phyloP scores from a whole-genome alignment of 371 early-diverging fungal species.

The Lichtheimia ramosa region DNA sequence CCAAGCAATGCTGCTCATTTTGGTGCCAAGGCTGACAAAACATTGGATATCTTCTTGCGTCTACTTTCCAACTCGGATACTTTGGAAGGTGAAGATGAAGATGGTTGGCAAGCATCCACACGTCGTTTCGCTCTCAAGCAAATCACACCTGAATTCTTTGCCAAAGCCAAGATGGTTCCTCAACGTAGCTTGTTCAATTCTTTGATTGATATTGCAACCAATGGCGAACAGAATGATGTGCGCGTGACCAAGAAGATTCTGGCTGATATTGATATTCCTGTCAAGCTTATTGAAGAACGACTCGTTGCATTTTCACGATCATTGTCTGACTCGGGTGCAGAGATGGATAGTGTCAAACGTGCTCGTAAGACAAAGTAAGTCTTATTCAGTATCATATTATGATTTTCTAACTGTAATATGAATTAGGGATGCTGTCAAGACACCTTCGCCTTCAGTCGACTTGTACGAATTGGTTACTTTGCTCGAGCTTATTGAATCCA shows the following conservation, averaged over 20 bases:
- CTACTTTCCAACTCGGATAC: slow-evolving; percentile 39
- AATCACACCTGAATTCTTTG: slow-evolving; percentile 60
- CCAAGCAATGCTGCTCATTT: slow-evolving; percentile 51
- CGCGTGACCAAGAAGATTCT: slow-evolving; percentile 62
- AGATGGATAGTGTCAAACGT: slow-evolving; percentile 29
- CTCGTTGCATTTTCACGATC: slow-evolving; percentile 22
- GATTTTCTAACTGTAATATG: not conserved
- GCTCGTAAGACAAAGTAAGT: slow-evolving; percentile 27
- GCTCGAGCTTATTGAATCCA: slow-evolving; percentile 72
- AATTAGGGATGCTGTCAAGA: not conserved
- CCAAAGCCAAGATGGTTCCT: slow-evolving; percentile 38
- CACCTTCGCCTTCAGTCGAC: slow-evolving; percentile 18
- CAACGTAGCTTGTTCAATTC: slow-evolving; percentile 57
- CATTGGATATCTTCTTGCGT: slow-evolving; percentile 49
- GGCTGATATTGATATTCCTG: slow-evolving; percentile 52
- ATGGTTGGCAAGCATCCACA: slow-evolving; percentile 57
- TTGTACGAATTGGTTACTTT: slow-evolving; percentile 64
- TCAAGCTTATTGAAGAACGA: slow-evolving; percentile 37
- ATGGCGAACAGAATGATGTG: slow-evolving; percentile 61
- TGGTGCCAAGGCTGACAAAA: slow-evolving; percentile 50
- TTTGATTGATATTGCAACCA: slow-evolving; percentile 67
- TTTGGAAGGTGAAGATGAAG: slow-evolving; percentile 46
- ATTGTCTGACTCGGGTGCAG: slow-evolving; percentile 12
- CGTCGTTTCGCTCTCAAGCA: slow-evolving; percentile 60
- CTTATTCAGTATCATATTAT: too few species aligned